Evolutionary conservation across 2,329 filamentous ascomycete genomes (phyloP).

Genomic region (Arthroderma sp.): DNA sequence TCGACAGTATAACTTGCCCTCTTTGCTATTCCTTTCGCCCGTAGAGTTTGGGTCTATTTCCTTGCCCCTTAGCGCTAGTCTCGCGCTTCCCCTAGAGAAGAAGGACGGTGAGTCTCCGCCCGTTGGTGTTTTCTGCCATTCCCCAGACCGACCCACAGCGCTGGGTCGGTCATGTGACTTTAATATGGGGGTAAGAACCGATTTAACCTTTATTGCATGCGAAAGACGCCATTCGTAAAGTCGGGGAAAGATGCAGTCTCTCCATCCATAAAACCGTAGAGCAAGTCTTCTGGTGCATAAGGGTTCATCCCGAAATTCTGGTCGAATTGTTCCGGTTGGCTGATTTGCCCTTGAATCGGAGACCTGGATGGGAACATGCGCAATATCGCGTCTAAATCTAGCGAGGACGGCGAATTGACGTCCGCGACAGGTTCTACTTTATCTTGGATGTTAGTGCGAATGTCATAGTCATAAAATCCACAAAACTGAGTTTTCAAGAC

Average conservation of each 20-base stretch:
- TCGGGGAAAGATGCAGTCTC: conserved; percentile 9
- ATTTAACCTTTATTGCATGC: conserved; percentile 2
- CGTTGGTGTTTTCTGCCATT: not conserved
- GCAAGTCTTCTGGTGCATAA: conserved; percentile 10
- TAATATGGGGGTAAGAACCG: not conserved
- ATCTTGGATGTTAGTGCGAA: not conserved
- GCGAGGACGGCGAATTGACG: conserved; percentile 9
- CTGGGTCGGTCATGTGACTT: not conserved
- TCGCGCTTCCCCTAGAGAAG: not conserved
- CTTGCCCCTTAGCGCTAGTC: too few relatives aligned
- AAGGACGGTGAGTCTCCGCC: not conserved
- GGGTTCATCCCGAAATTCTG: conserved; percentile 4
- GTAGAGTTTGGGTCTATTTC: not conserved
- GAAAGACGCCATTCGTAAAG: conserved; percentile 9
- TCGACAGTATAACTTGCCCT: not conserved
- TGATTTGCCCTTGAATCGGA: conserved; percentile 4
- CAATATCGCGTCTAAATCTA: conserved; percentile 12
- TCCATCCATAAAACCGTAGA: conserved; percentile 13
- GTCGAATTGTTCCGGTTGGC: conserved; percentile 7
- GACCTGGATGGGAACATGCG: conserved; percentile 12
- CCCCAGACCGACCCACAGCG: not conserved
- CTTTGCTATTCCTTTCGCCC: not conserved
- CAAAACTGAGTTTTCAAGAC: too few relatives aligned
- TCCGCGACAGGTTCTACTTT: conserved; percentile 7
- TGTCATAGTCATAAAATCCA: not conserved